A percentile compares a stretch with the other conserved stretches of the same genome.
Evolutionary conservation across 176 grass and related monocot genomes (phyloP).

Genomic region (Alopecurus myosuroides): DNA sequence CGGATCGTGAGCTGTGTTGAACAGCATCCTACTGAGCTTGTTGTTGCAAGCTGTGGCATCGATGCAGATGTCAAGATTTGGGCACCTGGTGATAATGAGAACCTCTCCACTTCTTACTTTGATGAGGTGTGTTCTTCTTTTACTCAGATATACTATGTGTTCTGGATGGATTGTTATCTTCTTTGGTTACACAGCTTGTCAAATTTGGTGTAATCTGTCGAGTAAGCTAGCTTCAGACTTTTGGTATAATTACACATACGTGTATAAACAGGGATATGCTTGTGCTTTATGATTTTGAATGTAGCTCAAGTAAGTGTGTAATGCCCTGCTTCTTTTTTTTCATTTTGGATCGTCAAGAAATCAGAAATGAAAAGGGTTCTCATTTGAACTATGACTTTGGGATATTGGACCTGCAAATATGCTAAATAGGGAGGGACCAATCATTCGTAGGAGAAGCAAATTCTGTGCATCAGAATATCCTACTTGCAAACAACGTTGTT

Average conservation of each 20-base stretch:
- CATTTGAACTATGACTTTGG: not conserved
- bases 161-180: not conserved
- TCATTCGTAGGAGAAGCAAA: not conserved
- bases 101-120: not conserved
- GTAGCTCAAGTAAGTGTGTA: not conserved
- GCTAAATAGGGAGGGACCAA: not conserved
- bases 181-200: not conserved
- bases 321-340: not conserved
- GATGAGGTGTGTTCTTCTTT: constrained; percentile 41
- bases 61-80: constrained; percentile 69
- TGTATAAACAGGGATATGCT: not conserved
- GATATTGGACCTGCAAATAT: not conserved
- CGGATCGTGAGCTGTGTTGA: constrained; percentile 63
- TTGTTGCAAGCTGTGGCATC: constrained; percentile 63
- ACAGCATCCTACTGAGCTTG: constrained; percentile 57
- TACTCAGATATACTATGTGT: not conserved
- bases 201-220: not conserved
- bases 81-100: constrained; percentile 39
- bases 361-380: not conserved
- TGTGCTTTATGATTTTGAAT: not conserved
- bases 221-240: not conserved
- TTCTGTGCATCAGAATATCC: not conserved
- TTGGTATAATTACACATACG: not conserved
- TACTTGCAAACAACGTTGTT: not conserved
- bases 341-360: not conserved